phyloP scores from a whole-genome alignment of 1,284 basidiomycete genomes.

The Naganishia albida region DNA sequence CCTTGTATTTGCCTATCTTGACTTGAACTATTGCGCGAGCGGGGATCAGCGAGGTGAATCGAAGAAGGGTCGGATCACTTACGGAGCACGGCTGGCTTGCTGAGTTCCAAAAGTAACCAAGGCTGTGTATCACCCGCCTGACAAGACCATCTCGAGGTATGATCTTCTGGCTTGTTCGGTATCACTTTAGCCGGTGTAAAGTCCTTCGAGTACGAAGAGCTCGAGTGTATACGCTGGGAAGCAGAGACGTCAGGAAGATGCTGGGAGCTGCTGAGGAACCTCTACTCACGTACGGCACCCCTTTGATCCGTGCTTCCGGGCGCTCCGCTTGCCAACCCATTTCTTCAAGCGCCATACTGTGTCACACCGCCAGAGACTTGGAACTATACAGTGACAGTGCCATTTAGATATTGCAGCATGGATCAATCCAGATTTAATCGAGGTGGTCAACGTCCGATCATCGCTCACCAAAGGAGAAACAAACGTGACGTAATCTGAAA shows the following conservation, averaged over 20 bases:
- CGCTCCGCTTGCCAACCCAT: neutral
- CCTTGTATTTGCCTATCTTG: constrained; percentile 28
- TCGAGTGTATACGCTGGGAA: constrained; percentile 24
- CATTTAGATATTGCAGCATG: neutral
- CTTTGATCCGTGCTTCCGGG: neutral
- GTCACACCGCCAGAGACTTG: neutral
- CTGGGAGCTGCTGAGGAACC: neutral
- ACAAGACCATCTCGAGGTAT: constrained; percentile 28
- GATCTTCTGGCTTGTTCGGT: constrained; percentile 24
- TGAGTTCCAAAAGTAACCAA: constrained; percentile 30
- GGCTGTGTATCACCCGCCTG: constrained; percentile 8
- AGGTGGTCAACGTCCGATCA: too few species aligned
- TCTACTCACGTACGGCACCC: constrained; percentile 16
- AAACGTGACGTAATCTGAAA: too few species aligned
- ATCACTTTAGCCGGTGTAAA: constrained; percentile 28
- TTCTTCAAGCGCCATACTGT: constrained; percentile 1
- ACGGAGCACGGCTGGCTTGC: constrained; percentile 24
- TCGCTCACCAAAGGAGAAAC: too few species aligned
- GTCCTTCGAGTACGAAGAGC: constrained; percentile 27
- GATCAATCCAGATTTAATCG: too few species aligned
- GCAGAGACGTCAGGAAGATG: neutral
- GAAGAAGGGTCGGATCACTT: neutral
- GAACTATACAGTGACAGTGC: neutral
- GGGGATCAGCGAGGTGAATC: neutral
- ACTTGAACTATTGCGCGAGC: constrained; percentile 10